A percentile compares a stretch with the other conserved stretches of the same genome.
Evolutionary conservation across 768 basidiomycete species (phyloP).

Genomic region (Hericium rajendrae): DNA sequence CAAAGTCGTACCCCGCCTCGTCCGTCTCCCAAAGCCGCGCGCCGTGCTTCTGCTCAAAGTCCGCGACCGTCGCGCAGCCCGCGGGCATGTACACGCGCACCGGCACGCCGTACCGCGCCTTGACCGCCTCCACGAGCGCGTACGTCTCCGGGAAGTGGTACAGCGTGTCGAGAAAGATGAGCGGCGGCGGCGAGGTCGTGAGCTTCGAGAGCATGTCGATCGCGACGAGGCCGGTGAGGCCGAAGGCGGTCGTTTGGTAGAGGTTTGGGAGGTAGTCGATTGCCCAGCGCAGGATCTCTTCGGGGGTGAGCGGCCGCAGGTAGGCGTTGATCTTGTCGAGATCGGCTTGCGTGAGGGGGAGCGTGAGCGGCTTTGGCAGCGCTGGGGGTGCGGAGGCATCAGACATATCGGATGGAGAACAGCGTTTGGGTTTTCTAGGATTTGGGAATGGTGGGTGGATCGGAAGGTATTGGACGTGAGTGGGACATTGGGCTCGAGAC

Average conservation of each 20-base stretch:
- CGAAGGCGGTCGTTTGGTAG: conserved; percentile 94
- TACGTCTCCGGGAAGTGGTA: conserved; percentile 95
- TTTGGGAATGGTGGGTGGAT: background rate
- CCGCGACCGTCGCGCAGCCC: conserved; percentile 51
- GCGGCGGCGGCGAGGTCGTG: conserved; percentile 55
- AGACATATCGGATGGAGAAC: background rate
- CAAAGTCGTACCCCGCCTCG: conserved; percentile 83
- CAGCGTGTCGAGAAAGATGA: conserved; percentile 94
- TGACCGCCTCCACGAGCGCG: conserved; percentile 76
- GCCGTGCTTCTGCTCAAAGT: conserved; percentile 77
- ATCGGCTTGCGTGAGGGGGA: conserved; percentile 49
- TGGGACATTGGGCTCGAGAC: too few relatives aligned
- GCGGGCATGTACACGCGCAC: conserved; percentile 76
- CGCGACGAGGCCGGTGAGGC: conserved; percentile 87
- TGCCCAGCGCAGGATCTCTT: conserved; percentile 83
- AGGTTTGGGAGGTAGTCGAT: conserved; percentile 68
- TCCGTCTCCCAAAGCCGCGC: conserved; percentile 79
- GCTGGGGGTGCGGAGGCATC: conserved; percentile 8
- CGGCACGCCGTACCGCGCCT: conserved; percentile 58
- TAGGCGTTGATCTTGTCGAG: conserved; percentile 65
- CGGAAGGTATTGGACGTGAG: too few relatives aligned
- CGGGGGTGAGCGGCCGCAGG: conserved; percentile 63
- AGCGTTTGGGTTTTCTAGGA: background rate
- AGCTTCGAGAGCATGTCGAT: conserved; percentile 92
- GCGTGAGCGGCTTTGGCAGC: conserved; percentile 36